Percentiles rank a stretch among this genome's conserved stretches.
phyloP scores from a whole-genome alignment of 2,329 filamentous ascomycete species.

The Penicillium brasilianum region DNA sequence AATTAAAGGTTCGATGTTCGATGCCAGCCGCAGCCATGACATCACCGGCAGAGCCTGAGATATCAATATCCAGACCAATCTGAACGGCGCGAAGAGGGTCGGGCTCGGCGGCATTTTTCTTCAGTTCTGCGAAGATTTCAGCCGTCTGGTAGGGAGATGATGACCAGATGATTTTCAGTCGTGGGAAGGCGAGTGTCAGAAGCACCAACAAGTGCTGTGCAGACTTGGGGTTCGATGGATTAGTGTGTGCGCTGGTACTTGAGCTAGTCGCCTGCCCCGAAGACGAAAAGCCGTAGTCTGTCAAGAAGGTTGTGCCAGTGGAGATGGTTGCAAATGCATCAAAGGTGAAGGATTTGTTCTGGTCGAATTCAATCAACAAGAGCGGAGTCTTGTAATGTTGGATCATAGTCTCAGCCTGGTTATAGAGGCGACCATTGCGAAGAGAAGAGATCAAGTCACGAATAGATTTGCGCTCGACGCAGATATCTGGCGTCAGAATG shows the following conservation, averaged over 20 bases:
- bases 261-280: conserved; percentile 53
- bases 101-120: conserved; percentile 86
- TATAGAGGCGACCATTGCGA: conserved; percentile 87
- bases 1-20: conserved; percentile 73
- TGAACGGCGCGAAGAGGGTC: conserved; percentile 87
- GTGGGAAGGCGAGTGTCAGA: conserved; percentile 88
- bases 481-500: conserved; percentile 86
- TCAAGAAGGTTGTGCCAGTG: conserved; percentile 49
- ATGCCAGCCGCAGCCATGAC: conserved; percentile 61
- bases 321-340: conserved; percentile 63
- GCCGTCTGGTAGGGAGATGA: conserved; percentile 93
- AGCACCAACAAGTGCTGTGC: conserved; percentile 91
- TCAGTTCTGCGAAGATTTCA: conserved; percentile 93
- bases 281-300: conserved; percentile 59
- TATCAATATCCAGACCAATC: conserved; percentile 71
- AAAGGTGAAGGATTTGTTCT: conserved; percentile 95
- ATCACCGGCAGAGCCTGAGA: conserved; percentile 47
- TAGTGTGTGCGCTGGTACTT: conserved; percentile 66
- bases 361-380: conserved; percentile 96
- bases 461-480: conserved; percentile 92
- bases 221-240: conserved; percentile 69
- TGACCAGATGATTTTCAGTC: conserved; percentile 90
- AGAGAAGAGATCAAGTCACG: conserved; percentile 90
- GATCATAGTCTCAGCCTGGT: conserved; percentile 92
- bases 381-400: conserved; percentile 88